phyloP scores from a whole-genome alignment of 768 basidiomycete species.

The Leccinum uliginosum region DNA sequence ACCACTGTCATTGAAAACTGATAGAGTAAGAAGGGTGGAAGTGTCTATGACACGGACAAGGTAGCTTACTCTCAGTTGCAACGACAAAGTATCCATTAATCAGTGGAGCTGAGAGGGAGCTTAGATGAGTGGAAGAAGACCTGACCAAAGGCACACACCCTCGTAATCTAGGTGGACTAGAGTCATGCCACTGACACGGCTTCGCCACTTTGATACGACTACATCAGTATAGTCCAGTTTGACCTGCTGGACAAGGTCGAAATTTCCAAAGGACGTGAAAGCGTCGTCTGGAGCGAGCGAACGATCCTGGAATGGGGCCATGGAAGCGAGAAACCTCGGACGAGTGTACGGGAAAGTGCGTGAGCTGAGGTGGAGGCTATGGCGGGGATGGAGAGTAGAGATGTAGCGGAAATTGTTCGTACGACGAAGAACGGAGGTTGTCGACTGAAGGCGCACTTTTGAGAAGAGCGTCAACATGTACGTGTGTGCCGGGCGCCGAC shows the following conservation, averaged over 20 bases:
- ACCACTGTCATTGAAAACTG: slow-evolving; percentile 92
- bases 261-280: slow-evolving; percentile 59
- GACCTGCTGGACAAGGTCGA: slow-evolving; percentile 74
- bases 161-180: slow-evolving; percentile 91
- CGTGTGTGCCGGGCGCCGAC: not conserved
- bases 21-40: not conserved
- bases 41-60: not conserved
- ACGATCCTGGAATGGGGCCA: slow-evolving; percentile 25
- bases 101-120: slow-evolving; percentile 57
- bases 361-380: not conserved
- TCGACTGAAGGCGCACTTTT: slow-evolving; percentile 10
- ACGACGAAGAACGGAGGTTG: slow-evolving; percentile 16
- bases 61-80: slow-evolving; percentile 75
- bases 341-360: not conserved
- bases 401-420: not conserved
- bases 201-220: slow-evolving; percentile 83
- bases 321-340: slow-evolving; percentile 23
- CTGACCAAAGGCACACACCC: slow-evolving; percentile 41
- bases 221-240: slow-evolving; percentile 78
- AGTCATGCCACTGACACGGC: slow-evolving; percentile 79
- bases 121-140: slow-evolving; percentile 14
- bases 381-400: not conserved
- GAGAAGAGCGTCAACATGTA: slow-evolving; percentile 30
- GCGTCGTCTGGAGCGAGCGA: slow-evolving; percentile 11
- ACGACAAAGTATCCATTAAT: slow-evolving; percentile 91